Percentiles rank a stretch among this genome's conserved stretches.
Evolutionary conservation across 148 eudicot species (phyloP).

Genomic region (Camellia lanceoleosa): DNA sequence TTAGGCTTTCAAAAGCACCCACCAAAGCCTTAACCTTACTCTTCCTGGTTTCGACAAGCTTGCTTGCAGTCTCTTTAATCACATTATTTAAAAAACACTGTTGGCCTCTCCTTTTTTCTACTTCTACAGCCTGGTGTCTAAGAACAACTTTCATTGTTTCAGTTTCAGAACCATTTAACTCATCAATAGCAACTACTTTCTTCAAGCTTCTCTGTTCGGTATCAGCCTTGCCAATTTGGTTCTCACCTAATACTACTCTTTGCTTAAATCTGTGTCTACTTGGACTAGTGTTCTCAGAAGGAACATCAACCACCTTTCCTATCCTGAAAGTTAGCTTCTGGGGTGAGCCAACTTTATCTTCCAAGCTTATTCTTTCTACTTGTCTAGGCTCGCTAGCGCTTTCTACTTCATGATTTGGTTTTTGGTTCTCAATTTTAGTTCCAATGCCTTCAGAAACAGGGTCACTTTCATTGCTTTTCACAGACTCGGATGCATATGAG

Average conservation of each 20-base stretch:
- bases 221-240: conserved; percentile 28
- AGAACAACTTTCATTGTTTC: conserved; percentile 40
- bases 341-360: conserved; percentile 33
- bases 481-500: background rate
- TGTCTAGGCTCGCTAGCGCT: conserved; percentile 26
- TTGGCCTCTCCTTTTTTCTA: conserved; percentile 30
- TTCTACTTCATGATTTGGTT: conserved; percentile 27
- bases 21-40: conserved; percentile 87
- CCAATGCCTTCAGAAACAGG: conserved; percentile 19
- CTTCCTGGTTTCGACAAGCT: conserved; percentile 64
- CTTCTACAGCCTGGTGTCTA: conserved; percentile 47
- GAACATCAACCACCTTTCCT: conserved; percentile 50
- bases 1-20: conserved; percentile 73
- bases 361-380: conserved; percentile 20
- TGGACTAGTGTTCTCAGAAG: conserved; percentile 36
- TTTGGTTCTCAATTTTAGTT: conserved; percentile 25
- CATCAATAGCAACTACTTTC: conserved; percentile 23
- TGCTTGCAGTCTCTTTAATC: conserved; percentile 74
- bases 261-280: conserved; percentile 43
- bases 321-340: conserved; percentile 51
- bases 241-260: conserved; percentile 32
- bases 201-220: conserved; percentile 31
- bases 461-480: conserved; percentile 22
- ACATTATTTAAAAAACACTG: conserved; percentile 50
- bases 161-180: conserved; percentile 19